Base-by-base conservation (phyloP, 73 alveolate genomes). In the Strombidium stylifer region DNA sequence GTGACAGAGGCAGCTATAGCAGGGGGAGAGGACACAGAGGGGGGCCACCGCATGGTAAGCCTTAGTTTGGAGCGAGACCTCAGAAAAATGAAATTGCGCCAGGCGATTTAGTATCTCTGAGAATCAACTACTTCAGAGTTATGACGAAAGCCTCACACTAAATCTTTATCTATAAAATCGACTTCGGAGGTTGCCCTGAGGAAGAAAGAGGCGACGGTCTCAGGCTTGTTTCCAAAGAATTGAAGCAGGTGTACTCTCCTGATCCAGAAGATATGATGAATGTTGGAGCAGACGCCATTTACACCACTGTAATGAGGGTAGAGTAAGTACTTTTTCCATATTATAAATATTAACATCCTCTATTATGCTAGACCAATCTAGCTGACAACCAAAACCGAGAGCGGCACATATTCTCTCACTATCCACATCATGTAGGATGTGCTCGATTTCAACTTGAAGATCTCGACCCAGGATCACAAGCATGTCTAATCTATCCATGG, bases 21-120 rank as follows among this genome's bases (percentile, higher is more conserved):
- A 28, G 49, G 25, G 55, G 70, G 40, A 20, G 70, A 32, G 70
- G 70, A 3, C 21, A 32, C 41, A 34, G 70, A 28, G 55, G 70
- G 44, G 18, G 37, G 37, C 34, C 14, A 28, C 3, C 39, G 47
- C 54, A 4, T 20, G 39, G 48, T 11, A 7, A 49, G 16, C 32
- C 11, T 7, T 28, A 35, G 67, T 2, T 14, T 12, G 23, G 4
- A 8, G 28, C 67, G 12, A 7, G 20, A 15, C 3, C 32, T 46
- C 8, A 32, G 48, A 11, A 45, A 42, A 31, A 45, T 40, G 10
- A 11, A 56, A 10, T 32, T 56, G 56, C 52, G 19, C n/a, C 4
- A 19, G 2, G 72, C 26, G 23, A 57, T 19, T 42, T 40, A 31
- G 15, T 48, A 6, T 14, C 11, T 36, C 39, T 57, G 20, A 19